These are phyloP conservation scores for Suillus sp. DNA, from an alignment of 768 basidiomycete genomes.

Conservation along the genomic window DNA sequence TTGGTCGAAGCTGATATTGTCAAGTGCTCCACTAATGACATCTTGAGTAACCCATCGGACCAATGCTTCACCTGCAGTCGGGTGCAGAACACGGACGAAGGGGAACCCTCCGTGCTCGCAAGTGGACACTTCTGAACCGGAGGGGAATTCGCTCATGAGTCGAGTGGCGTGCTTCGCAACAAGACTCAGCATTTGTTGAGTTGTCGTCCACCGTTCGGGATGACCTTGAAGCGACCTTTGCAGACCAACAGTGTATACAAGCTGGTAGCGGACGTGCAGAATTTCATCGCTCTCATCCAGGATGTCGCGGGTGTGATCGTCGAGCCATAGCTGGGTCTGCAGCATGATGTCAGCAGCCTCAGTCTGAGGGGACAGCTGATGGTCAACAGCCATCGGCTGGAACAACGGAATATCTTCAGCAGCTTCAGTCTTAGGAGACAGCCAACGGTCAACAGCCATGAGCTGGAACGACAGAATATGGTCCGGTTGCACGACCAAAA, in stretches of 20 bases:
- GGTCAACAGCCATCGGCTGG: slow-evolving; percentile 26
- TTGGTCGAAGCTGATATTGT: slow-evolving; percentile 21
- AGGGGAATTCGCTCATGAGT: slow-evolving; percentile 13
- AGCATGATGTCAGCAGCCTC: slow-evolving; percentile 9
- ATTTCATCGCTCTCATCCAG: slow-evolving; percentile 49
- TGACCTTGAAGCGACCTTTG: slow-evolving; percentile 31
- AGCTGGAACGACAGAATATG: slow-evolving; percentile 35
- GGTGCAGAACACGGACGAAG: slow-evolving; percentile 25
- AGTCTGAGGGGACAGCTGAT: slow-evolving; percentile 34
- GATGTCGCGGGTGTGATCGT: slow-evolving; percentile 38
- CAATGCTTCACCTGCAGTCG: slow-evolving; percentile 16
- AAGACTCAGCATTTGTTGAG: slow-evolving; percentile 32
- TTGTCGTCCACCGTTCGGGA: slow-evolving; percentile 39
- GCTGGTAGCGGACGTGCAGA: slow-evolving; percentile 39
- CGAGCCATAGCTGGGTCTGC: slow-evolving; percentile 21
- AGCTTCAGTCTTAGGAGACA: slow-evolving; percentile 10
- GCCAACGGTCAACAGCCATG: slow-evolving; percentile 37
- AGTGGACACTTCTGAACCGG: slow-evolving; percentile 23
- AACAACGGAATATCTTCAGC: slow-evolving; percentile 27
- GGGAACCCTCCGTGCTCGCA: slow-evolving; percentile 26
- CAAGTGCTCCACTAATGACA: slow-evolving; percentile 21
- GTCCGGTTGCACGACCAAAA: slow-evolving; percentile 34
- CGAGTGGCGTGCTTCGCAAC: slow-evolving; percentile 21
- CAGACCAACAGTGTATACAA: slow-evolving; percentile 39
- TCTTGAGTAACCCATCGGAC: slow-evolving; percentile 18